Conservation (phyloP, 2,329 filamentous ascomycete species). For the Fusarium praegraminearum region DNA sequence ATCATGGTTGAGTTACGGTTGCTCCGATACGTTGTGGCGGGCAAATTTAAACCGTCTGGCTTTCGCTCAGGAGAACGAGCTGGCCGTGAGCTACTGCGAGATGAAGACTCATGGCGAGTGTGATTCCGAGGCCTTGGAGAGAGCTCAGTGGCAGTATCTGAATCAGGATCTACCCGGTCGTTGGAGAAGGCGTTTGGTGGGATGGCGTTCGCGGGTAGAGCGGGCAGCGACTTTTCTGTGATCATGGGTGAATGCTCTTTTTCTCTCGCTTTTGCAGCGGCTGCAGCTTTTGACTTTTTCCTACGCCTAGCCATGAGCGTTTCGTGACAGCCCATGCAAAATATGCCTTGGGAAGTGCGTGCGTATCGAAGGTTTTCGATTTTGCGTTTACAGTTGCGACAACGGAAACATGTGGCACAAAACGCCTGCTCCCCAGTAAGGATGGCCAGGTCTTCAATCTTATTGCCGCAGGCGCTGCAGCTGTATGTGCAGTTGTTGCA, state of each 20-base stretch:
- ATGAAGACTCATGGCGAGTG: conserved; percentile 65
- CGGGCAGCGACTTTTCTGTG: conserved; percentile 92
- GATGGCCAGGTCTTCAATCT: conserved; percentile 98
- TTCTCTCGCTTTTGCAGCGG: conserved; percentile 68
- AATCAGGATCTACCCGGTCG: conserved; percentile 69
- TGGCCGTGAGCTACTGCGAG: conserved; percentile 65
- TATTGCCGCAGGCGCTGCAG: conserved; percentile 95
- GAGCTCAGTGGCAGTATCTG: conserved; percentile 76
- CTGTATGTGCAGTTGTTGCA: conserved; percentile 99
- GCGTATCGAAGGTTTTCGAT: conserved; percentile 99
- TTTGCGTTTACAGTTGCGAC: conserved; percentile 97
- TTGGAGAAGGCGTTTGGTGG: conserved; percentile 72
- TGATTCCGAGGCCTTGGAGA: conserved; percentile 72
- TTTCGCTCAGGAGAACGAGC: conserved; percentile 68
- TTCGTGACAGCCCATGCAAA: conserved; percentile 99
- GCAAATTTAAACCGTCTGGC: conserved; percentile 74
- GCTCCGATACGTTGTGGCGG: conserved; percentile 81
- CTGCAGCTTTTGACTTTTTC: conserved; percentile 82
- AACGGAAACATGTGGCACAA: conserved; percentile 96
- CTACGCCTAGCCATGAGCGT: conserved; percentile 91
- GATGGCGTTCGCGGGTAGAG: conserved; percentile 82
- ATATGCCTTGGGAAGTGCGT: conserved; percentile 96
- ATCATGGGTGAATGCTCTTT: conserved; percentile 75
- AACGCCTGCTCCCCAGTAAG: conserved; percentile 98
- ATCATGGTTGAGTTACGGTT: conserved; percentile 79